Evolutionary conservation across 2,329 filamentous ascomycete genomes (phyloP).

Genomic region (Fusarium nanum): DNA sequence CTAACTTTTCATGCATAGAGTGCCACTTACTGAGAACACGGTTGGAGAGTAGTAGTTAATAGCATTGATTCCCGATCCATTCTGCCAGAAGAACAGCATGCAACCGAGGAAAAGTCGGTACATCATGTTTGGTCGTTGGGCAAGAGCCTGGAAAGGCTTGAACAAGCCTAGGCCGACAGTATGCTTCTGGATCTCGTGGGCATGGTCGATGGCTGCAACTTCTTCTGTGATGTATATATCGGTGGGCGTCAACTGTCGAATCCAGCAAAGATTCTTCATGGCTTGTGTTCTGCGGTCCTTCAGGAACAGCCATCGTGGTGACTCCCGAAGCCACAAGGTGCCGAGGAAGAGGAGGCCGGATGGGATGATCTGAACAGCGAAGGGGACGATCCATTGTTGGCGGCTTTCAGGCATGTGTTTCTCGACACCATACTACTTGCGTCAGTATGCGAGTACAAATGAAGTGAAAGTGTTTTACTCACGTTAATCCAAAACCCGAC

Average conservation of each 20-base stretch:
- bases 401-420: slow-evolving; percentile 36
- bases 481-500: slow-evolving; percentile 28
- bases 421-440: slow-evolving; percentile 25
- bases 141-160: slow-evolving; percentile 40
- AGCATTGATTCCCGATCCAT: slow-evolving; percentile 63
- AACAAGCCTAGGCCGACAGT: slow-evolving; percentile 62
- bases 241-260: slow-evolving; percentile 60
- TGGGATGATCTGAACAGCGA: slow-evolving; percentile 67
- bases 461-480: accelerated
- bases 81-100: slow-evolving; percentile 75
- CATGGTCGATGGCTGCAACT: slow-evolving; percentile 35
- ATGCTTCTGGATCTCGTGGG: slow-evolving; percentile 68
- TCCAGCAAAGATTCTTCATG: slow-evolving; percentile 64
- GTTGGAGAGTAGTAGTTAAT: slow-evolving; percentile 44
- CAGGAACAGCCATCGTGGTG: slow-evolving; percentile 69
- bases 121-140: slow-evolving; percentile 57
- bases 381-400: slow-evolving; percentile 61
- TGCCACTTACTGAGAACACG: slow-evolving; percentile 31
- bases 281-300: slow-evolving; percentile 64
- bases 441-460: background rate
- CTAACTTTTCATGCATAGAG: too few relatives aligned
- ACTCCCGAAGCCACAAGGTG: slow-evolving; percentile 63
- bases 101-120: slow-evolving; percentile 72
- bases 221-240: slow-evolving; percentile 57
- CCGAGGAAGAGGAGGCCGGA: slow-evolving; percentile 62